Percentiles rank a stretch among this genome's conserved stretches.
Conservation (phyloP, 2,329 filamentous ascomycete genomes). For the Monosporascus sp. region DNA sequence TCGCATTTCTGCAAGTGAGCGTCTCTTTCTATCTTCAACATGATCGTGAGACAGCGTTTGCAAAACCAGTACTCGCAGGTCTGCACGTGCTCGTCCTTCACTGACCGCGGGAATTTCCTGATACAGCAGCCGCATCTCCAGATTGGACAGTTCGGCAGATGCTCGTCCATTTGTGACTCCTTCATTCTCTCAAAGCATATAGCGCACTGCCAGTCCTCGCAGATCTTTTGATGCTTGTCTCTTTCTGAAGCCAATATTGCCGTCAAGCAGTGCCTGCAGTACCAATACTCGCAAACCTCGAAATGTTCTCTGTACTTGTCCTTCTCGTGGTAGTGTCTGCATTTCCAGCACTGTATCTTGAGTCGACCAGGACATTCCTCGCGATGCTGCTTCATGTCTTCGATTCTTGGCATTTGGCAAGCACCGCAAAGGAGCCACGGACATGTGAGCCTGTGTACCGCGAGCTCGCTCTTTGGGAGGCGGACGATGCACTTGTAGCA, state of each 20-base stretch:
- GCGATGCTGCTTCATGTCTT: not conserved
- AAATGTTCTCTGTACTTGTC: not conserved
- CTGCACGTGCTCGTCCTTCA: not conserved
- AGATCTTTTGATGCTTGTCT: slow-evolving; percentile 1
- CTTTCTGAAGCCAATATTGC: slow-evolving; percentile 1
- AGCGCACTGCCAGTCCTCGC: not conserved
- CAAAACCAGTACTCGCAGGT: not conserved
- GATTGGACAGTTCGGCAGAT: not conserved
- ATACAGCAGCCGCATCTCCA: not conserved
- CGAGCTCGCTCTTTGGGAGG: not conserved
- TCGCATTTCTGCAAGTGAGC: not conserved
- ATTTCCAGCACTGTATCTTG: slow-evolving; percentile 1
- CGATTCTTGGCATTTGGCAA: not conserved
- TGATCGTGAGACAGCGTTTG: not conserved
- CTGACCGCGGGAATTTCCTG: not conserved
- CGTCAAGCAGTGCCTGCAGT: not conserved
- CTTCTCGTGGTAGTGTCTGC: not conserved
- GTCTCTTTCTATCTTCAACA: slow-evolving; percentile 1
- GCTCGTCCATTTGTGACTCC: not conserved
- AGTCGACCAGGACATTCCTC: not conserved
- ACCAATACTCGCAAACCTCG: not conserved
- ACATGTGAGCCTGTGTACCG: not conserved
- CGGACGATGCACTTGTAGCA: not conserved
- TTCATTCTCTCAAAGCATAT: not conserved
- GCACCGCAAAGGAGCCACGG: not conserved